Evolutionary conservation across 1,139 yeast species (phyloP).

Genomic region (Candida mesenterica): DNA sequence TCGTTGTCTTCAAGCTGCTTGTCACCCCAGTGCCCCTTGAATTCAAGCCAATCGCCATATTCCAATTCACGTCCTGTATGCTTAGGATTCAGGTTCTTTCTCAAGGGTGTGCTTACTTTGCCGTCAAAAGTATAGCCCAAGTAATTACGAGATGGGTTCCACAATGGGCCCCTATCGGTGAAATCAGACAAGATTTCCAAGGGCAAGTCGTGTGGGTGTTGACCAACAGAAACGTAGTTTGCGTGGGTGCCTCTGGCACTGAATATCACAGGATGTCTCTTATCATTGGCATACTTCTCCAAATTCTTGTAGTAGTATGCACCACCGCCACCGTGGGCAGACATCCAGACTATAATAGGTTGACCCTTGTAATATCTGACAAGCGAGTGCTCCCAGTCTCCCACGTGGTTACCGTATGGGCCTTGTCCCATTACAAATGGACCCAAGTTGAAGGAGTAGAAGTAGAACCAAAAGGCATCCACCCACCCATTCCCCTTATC

Average conservation of each 20-base stretch:
- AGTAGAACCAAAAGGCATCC: conserved; percentile 95
- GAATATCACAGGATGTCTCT: conserved; percentile 68
- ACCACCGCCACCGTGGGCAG: conserved; percentile 97
- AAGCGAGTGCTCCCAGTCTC: conserved; percentile 97
- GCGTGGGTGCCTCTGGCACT: conserved; percentile 97
- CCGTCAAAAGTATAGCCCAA: conserved; percentile 82
- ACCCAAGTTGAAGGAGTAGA: conserved; percentile 90
- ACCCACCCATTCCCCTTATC: conserved; percentile 93
- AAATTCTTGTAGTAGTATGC: conserved; percentile 76
- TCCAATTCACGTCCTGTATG: conserved; percentile 55
- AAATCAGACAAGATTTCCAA: conserved; percentile 87
- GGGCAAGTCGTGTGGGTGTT: conserved; percentile 93
- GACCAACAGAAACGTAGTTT: conserved; percentile 93
- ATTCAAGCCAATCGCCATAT: conserved; percentile 78
- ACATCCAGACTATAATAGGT: conserved; percentile 96
- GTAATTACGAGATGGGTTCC: conserved; percentile 87
- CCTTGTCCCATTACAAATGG: conserved; percentile 98
- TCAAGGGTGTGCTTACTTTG: conserved; percentile 36
- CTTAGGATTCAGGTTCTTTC: conserved; percentile 39
- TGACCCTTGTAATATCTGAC: conserved; percentile 79
- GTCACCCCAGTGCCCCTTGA: conserved; percentile 92
- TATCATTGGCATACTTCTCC: conserved; percentile 58
- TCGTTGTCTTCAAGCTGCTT: conserved; percentile 63
- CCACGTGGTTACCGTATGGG: conserved; percentile 95
- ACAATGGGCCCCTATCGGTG: conserved; percentile 90